Evolutionary conservation across 768 basidiomycete genomes (phyloP), one percentile per base, ranked within the genome.

Genomic region (Mycena rebaudengoi): DNA sequence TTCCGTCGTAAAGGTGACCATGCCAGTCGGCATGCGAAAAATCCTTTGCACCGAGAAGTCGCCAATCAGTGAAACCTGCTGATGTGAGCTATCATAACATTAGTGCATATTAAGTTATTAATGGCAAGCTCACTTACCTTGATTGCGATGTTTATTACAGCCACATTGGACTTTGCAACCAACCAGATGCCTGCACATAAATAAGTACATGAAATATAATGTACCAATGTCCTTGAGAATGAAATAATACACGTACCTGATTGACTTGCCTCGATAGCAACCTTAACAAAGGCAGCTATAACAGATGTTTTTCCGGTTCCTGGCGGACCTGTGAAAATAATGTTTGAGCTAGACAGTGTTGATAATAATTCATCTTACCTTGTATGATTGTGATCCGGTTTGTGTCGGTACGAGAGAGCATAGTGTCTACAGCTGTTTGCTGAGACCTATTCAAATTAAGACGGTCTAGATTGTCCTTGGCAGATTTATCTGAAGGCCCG

Each of bases 141-240:
- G 23, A 57, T 13, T 18, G 91, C 93, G 77, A 95, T 94, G 67
- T 95, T 95, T 75, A 93, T 94, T 21, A 95, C 94, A 46, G 92
- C 94, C 49, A 95, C 87, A 79, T 95, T 95, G 18, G 90, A 91
- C 70, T 95, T 91, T 32, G 94, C 91, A 70, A 93, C 79, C 6
- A 95, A 85, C 91, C 92, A 95, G 13, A 94, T 87, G 0, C 90
- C 88, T 64, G 72, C 67, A 48, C 18, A 7, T 10, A 12, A 35
- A 4, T 7, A 35, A 41, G 28, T 10, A 50, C 12, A 37, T 7
- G 20, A 18, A 46, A 48, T 52, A 21, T 16, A 33, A 50, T 18
- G 37, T 35, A 14, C 21, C 32, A 49, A 46, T 10, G 25, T 8
- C 21, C 3, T 28, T 10, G n/a, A n/a, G n/a, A 44, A 18, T 44